Base-by-base conservation (phyloP, 345 rosid species). In the Corchorus capsularis region DNA sequence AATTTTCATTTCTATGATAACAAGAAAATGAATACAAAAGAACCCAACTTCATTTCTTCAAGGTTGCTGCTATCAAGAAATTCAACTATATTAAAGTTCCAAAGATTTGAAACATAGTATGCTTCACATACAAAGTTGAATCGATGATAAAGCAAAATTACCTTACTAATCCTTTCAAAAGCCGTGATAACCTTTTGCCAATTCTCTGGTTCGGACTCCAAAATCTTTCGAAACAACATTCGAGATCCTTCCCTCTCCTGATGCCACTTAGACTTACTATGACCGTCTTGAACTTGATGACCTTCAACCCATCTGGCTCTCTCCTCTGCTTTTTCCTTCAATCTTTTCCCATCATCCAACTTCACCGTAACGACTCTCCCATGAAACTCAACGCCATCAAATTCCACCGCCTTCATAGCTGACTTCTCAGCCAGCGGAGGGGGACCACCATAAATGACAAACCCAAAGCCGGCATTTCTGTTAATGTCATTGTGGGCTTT, bases 181-280 rank as follows among this genome's bases (percentile, higher is more conserved):
- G 95, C 92, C 13, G 76, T 81, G 52, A 96, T 89, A 74, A 91
- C 98, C 3, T 93, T 96, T 86, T 96, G 99, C 99, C 98, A 96
- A 54, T 93, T 88, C 81, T 92, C 96, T 0, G 91, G 97, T 72
- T 87, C 87, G 0, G 91, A 86, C 81, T 93, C 93, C 43, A 96
- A 13, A 73, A 90, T 87, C 79, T 75, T 83, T 62, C 89, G 81
- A 22, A 93, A 81, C 2, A 84, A 85, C 75, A 60, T 82, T 75
- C 90, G 81, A 4, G 83, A 82, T 20, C 86, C 83, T 20, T 96
- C 95, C 82, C 99, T 89, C 66, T 92, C 94, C 73, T 91, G 89
- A 77, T 96, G 99, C 99, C 99, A 93, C 41, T 75, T 71, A 17
- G 96, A 89, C 83, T 83, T 85, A 71, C 80, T 15, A 35, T 17